Evolutionary conservation across 306 rosid genomes (phyloP).

Genomic region (Prosopis cineraria): DNA sequence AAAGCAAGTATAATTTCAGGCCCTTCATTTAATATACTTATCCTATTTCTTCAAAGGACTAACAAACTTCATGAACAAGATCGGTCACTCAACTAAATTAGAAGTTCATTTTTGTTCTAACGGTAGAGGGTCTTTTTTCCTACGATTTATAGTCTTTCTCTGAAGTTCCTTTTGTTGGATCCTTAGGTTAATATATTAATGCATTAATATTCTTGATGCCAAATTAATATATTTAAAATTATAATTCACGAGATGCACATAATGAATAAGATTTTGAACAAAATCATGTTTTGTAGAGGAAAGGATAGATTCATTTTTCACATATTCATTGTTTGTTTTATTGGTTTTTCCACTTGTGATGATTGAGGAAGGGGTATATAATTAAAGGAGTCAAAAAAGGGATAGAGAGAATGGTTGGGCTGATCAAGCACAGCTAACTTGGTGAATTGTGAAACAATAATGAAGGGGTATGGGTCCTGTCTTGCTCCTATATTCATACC

Average conservation of each 20-base stretch:
- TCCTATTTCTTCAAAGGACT: not conserved
- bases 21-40: constrained; percentile 18
- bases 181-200: not conserved
- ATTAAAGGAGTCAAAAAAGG: not conserved
- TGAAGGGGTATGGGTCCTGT: constrained; percentile 42
- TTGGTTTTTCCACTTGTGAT: not conserved
- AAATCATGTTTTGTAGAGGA: not conserved
- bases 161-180: constrained; percentile 6
- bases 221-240: not conserved
- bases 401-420: constrained; percentile 37
- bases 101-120: constrained; percentile 2
- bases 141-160: constrained; percentile 6
- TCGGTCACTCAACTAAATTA: not conserved
- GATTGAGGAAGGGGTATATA: constrained; percentile 5
- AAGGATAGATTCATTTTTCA: not conserved
- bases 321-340: constrained; percentile 24
- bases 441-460: constrained; percentile 47
- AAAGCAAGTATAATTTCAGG: constrained; percentile 54
- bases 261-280: not conserved
- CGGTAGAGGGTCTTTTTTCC: constrained; percentile 34
- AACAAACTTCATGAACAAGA: constrained; percentile 30
- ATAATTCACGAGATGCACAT: not conserved
- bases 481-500: constrained; percentile 13
- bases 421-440: constrained; percentile 41
- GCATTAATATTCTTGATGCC: constrained; percentile 1